Evolutionary conservation across 1,139 yeast genomes (phyloP).

Genomic region (Candida frijolesensis): DNA sequence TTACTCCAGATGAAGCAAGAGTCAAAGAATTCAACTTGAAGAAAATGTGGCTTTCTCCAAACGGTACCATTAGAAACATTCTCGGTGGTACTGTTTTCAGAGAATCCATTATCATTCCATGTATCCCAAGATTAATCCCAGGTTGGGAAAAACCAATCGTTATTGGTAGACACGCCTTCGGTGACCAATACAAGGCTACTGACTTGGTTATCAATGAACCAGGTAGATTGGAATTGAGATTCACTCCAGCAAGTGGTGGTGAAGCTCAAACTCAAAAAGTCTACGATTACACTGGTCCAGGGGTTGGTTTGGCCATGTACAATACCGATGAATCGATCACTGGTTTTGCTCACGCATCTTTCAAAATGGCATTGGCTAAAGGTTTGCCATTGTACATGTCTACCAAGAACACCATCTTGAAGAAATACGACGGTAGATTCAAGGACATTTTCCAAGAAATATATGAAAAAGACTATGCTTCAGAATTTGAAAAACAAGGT

Average conservation of each 20-base stretch:
- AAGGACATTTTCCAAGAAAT: slow-evolving; percentile 75
- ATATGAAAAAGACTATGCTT: slow-evolving; percentile 59
- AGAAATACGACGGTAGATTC: slow-evolving; percentile 80
- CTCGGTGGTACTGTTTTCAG: slow-evolving; percentile 83
- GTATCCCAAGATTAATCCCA: slow-evolving; percentile 74
- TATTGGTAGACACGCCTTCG: slow-evolving; percentile 85
- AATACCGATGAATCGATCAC: slow-evolving; percentile 79
- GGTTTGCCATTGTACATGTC: slow-evolving; percentile 69
- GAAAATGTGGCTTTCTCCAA: slow-evolving; percentile 86
- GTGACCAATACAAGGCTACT: slow-evolving; percentile 83
- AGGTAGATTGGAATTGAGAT: slow-evolving; percentile 67
- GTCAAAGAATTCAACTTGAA: slow-evolving; percentile 73
- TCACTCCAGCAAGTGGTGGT: slow-evolving; percentile 65
- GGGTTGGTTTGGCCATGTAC: slow-evolving; percentile 82
- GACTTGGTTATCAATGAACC: slow-evolving; percentile 69
- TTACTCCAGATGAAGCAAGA: slow-evolving; percentile 83
- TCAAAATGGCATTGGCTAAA: slow-evolving; percentile 70
- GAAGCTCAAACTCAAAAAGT: slow-evolving; percentile 52
- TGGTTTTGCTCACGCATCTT: slow-evolving; percentile 79
- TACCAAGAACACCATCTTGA: slow-evolving; percentile 79
- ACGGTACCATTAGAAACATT: slow-evolving; percentile 81
- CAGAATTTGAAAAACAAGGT: slow-evolving; percentile 62
- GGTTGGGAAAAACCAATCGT: slow-evolving; percentile 83
- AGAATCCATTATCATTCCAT: slow-evolving; percentile 77
- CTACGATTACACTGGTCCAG: slow-evolving; percentile 62